Evolutionary conservation across 148 eudicot species (phyloP).

Genomic region (Spergularia bocconei): DNA sequence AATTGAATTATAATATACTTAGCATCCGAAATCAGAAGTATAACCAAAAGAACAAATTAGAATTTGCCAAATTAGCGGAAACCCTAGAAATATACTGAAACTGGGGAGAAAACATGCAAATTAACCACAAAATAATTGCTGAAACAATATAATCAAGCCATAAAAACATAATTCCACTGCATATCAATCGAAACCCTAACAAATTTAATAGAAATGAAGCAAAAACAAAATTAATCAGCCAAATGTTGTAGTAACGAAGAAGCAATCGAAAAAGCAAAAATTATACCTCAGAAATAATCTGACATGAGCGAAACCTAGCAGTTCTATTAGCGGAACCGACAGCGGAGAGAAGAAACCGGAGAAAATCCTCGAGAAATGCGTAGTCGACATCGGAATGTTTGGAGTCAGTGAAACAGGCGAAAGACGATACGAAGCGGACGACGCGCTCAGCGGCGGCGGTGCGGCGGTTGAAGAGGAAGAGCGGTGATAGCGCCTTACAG

Average conservation of each 20-base stretch:
- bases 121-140: neutral
- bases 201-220: neutral
- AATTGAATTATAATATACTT: too few species aligned
- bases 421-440: slow-evolving; percentile 60
- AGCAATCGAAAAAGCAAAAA: neutral
- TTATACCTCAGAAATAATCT: slow-evolving; percentile 72
- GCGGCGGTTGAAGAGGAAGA: slow-evolving; percentile 65
- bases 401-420: slow-evolving; percentile 34
- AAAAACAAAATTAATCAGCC: neutral
- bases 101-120: too few species aligned
- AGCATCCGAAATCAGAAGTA: too few species aligned
- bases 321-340: slow-evolving; percentile 53
- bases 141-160: neutral
- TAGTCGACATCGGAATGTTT: slow-evolving; percentile 17
- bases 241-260: neutral
- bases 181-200: slow-evolving; percentile 7
- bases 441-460: slow-evolving; percentile 62
- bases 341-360: slow-evolving; percentile 55
- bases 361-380: slow-evolving; percentile 46
- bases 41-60: too few species aligned
- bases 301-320: slow-evolving; percentile 71
- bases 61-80: too few species aligned
- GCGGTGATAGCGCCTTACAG: slow-evolving; percentile 52
- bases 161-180: neutral
- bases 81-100: too few species aligned